These are phyloP conservation scores for Jacaranda copaia DNA, from an alignment of 257 asterid species.

Conservation along the genomic window DNA sequence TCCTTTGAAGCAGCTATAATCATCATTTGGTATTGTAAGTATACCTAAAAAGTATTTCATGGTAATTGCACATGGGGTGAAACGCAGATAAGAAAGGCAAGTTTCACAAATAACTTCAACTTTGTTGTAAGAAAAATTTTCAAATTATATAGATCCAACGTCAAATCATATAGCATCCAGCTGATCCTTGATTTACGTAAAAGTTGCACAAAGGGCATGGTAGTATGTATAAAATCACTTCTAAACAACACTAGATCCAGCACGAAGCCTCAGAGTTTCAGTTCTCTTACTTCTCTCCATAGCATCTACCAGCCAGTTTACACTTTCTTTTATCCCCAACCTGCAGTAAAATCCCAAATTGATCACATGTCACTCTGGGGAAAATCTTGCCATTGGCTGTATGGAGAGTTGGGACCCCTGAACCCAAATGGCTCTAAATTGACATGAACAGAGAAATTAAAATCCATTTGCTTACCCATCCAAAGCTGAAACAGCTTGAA, in stretches of 20 bases:
- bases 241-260: constrained; percentile 50
- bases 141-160: constrained; percentile 20
- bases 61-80: constrained; percentile 6
- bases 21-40: neutral
- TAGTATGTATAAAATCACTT: neutral
- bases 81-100: neutral
- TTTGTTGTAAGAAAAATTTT: neutral
- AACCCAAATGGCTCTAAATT: neutral
- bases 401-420: neutral
- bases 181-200: constrained; percentile 35
- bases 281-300: constrained; percentile 86
- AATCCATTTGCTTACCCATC: constrained; percentile 60
- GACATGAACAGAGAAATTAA: neutral
- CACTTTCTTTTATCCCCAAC: constrained; percentile 77
- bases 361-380: neutral
- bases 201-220: constrained; percentile 10
- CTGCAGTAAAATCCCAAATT: constrained; percentile 45
- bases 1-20: neutral
- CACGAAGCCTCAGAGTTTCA: constrained; percentile 69
- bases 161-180: constrained; percentile 33
- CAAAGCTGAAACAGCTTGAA: constrained; percentile 72
- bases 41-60: neutral
- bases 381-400: neutral
- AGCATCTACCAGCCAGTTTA: constrained; percentile 80
- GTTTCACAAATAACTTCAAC: constrained; percentile 5